Conservation (phyloP, 164 flowering plant genomes). For the Cinnamomum micranthum region DNA sequence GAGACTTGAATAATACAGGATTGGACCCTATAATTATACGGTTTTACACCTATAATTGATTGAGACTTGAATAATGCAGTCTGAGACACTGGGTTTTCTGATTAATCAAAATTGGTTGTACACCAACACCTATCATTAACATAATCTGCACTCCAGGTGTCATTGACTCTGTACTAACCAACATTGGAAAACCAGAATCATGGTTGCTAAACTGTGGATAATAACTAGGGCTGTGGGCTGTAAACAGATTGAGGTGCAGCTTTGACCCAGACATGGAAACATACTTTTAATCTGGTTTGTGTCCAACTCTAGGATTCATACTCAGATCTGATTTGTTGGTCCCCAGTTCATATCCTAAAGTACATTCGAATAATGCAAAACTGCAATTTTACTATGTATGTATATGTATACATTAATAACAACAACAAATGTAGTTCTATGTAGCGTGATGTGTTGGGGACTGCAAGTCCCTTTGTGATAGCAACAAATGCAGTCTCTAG, state of each 20-base stretch:
- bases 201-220: neutral
- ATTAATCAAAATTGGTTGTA: conserved; percentile 56
- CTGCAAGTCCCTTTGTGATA: no score
- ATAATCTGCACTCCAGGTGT: neutral
- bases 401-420: no score
- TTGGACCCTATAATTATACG: conserved; percentile 43
- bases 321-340: neutral
- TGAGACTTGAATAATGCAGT: conserved; percentile 38
- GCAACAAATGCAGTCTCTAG: no score
- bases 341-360: neutral
- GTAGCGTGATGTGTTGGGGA: no score
- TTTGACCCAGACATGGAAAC: neutral
- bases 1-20: conserved; percentile 60
- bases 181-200: neutral
- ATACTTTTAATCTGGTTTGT: no score
- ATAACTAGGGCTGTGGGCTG: neutral
- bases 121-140: conserved; percentile 29
- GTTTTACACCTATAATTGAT: no score
- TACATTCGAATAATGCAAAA: no score
- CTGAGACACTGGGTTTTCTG: conserved; percentile 46
- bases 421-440: no score
- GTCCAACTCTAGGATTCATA: no score
- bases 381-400: no score
- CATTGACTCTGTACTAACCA: neutral
- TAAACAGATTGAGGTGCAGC: neutral